Percentiles rank a stretch among this genome's conserved stretches.
Evolutionary conservation across 805 yeast genomes (phyloP).

Genomic region (Myxozyma vanderwaltii): DNA sequence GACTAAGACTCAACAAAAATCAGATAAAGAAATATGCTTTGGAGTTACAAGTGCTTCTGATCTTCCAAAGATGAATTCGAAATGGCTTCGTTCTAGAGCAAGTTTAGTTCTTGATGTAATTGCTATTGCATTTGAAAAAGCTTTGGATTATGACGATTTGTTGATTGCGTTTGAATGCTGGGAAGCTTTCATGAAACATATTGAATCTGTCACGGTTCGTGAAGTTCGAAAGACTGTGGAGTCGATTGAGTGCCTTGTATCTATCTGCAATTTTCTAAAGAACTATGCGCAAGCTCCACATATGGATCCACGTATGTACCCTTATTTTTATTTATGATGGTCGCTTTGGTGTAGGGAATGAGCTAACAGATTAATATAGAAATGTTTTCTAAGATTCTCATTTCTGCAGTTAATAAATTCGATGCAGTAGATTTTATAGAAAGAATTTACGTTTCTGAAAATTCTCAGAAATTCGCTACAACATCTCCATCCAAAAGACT

Average conservation of each 20-base stretch:
- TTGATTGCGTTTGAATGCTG: slow-evolving; percentile 10
- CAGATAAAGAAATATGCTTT: slow-evolving; percentile 22
- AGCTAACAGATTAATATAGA: background rate
- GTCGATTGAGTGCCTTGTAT: slow-evolving; percentile 16
- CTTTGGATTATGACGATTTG: background rate
- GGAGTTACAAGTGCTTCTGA: background rate
- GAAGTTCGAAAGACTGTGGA: slow-evolving; percentile 30
- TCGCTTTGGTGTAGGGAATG: too few relatives aligned
- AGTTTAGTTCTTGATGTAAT: slow-evolving; percentile 11
- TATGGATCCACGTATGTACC: slow-evolving; percentile 1
- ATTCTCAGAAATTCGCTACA: slow-evolving; percentile 12
- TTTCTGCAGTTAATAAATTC: slow-evolving; percentile 10
- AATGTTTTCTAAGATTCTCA: slow-evolving; percentile 1
- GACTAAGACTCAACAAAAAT: slow-evolving; percentile 1
- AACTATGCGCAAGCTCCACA: background rate
- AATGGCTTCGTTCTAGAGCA: slow-evolving; percentile 22
- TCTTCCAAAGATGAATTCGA: slow-evolving; percentile 21
- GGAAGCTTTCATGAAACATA: slow-evolving; percentile 14
- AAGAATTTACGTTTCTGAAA: slow-evolving; percentile 5
- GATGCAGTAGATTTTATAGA: slow-evolving; percentile 14
- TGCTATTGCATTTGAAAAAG: slow-evolving; percentile 8
- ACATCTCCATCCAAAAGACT: slow-evolving; percentile 15
- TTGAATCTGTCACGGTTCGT: slow-evolving; percentile 14
- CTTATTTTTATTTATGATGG: background rate
- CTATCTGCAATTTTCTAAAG: slow-evolving; percentile 21